These are phyloP conservation scores for Pseudopithomyces chartarum DNA, from an alignment of 2,329 filamentous ascomycete species.

Conservation along the genomic window DNA sequence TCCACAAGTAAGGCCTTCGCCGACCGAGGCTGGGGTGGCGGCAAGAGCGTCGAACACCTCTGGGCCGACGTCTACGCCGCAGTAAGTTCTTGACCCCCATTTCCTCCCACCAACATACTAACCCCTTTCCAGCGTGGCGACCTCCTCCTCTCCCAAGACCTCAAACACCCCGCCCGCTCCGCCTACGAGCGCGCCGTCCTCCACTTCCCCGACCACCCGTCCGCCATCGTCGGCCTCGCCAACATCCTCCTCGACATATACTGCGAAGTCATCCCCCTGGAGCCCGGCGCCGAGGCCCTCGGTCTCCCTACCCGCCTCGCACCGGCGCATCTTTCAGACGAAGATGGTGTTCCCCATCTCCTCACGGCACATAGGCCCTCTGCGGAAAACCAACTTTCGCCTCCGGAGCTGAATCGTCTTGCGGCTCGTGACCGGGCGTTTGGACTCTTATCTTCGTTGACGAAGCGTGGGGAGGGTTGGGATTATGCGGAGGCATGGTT, in stretches of 20 bases:
- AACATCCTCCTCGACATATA: constrained; percentile 88
- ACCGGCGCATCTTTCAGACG: constrained; percentile 16
- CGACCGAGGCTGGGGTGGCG: constrained; percentile 74
- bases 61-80: constrained; percentile 85
- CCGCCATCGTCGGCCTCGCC: constrained; percentile 80
- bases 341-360: constrained; percentile 31
- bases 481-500: constrained; percentile 95
- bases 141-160: constrained; percentile 65
- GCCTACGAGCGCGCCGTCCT: constrained; percentile 83
- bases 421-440: constrained; percentile 89
- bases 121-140: constrained; percentile 63
- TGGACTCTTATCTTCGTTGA: constrained; percentile 78
- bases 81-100: constrained; percentile 58
- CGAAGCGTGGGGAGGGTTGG: constrained; percentile 86
- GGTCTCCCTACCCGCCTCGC: constrained; percentile 14
- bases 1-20: constrained; percentile 67
- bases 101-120: background rate
- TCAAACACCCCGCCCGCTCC: constrained; percentile 71
- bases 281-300: constrained; percentile 55
- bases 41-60: constrained; percentile 80
- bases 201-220: constrained; percentile 78
- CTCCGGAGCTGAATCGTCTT: constrained; percentile 79
- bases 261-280: constrained; percentile 63
- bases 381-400: constrained; percentile 51
- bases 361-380: constrained; percentile 57